Evolutionary conservation across 805 yeast genomes (phyloP), one percentile per base, ranked within the genome.

Genomic region (Ogataea nitratoaversa): DNA sequence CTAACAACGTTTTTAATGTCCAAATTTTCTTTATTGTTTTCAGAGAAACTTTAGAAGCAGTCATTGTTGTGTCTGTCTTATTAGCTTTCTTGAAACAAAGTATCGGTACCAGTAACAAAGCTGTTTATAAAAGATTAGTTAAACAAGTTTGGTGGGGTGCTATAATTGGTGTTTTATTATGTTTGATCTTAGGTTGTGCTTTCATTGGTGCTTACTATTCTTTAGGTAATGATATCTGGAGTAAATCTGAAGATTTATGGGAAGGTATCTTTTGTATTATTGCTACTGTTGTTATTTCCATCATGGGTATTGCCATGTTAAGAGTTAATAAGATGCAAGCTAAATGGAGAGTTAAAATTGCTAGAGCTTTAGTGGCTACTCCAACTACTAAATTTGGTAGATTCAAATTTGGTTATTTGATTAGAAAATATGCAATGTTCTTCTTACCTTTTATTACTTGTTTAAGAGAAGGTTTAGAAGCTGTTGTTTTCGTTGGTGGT

Each of bases 301-400:
- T 84, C 54, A 90, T 91, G 97, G 98, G 99, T 63, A 76, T 91
- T 57, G 95, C 97, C 42, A 86, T 91, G 96, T 76, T 91, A 59
- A 79, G 98, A 67, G 75, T 91, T 64, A 90, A 90, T 72, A 89
- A 90, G 72, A 87, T 90, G 95, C 89, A 88, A 68, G 91, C 79
- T 52, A 91, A 91, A 70, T 91, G 99, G 99, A 80, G 96, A 71
- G 74, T 89, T 51, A 91, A 91, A 70, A 85, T 91, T 60, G 96
- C 97, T 22, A 75, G 69, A 58, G 91, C 96, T 8, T 68, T 90
- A 44, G 67, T 88, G 38, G 81, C 79, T 5, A 50, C 66, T 19
- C 86, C 85, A 40, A 59, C 64, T 34, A 62, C 60, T 12, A 73
- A 62, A 46, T 63, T 65, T 46, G 82, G 74, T 48, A 67, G 76